Conservation (phyloP, 1,284 basidiomycete species). For the Naganishia sp. region DNA sequence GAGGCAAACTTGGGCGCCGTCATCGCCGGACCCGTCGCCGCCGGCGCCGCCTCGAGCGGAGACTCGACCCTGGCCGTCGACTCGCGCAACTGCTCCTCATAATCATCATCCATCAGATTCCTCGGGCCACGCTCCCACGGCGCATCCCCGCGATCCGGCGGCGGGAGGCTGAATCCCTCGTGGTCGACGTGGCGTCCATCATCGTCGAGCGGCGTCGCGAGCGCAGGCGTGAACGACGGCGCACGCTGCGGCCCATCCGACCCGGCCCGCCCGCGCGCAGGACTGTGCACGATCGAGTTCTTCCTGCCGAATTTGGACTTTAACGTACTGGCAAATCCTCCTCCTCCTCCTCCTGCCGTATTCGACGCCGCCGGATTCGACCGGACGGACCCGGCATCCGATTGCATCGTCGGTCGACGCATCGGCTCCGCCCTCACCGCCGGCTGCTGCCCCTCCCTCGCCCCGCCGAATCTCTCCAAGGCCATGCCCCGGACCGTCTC, state of each 20-base stretch:
- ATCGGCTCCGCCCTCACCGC: conserved; percentile 1
- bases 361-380: not conserved
- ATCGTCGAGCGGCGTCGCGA: not conserved
- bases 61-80: conserved; percentile 30
- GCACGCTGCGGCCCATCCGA: not conserved
- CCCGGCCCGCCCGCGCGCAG: not conserved
- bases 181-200: conserved; percentile 51
- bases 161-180: conserved; percentile 59
- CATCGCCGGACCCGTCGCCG: conserved; percentile 1
- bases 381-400: conserved; percentile 30
- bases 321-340: conserved; percentile 47
- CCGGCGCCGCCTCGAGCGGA: conserved; percentile 34
- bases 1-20: conserved; percentile 34
- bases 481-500: conserved; percentile 46
- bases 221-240: conserved; percentile 1
- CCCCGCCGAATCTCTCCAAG: conserved; percentile 40
- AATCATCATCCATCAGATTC: conserved; percentile 49
- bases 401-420: conserved; percentile 19
- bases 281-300: conserved; percentile 10
- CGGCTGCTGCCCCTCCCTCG: conserved; percentile 31
- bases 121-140: conserved; percentile 52
- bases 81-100: conserved; percentile 27
- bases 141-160: conserved; percentile 56
- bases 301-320: conserved; percentile 54
- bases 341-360: conserved; percentile 21